Base-by-base conservation (phyloP, 106 monocot genomes). In the Acorus calamus region DNA sequence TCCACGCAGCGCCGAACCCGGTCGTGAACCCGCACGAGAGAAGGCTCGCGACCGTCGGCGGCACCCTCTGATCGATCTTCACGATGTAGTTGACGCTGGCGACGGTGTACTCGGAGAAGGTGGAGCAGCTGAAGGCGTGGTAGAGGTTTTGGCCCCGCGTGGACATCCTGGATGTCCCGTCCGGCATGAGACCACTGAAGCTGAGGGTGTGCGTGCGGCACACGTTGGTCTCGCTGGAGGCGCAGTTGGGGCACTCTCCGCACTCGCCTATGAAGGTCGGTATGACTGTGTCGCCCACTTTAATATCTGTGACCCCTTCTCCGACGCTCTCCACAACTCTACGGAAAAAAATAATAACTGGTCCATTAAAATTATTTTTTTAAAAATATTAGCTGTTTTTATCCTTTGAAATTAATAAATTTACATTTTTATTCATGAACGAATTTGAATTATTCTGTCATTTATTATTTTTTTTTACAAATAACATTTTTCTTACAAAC, bases 11-110 rank as follows among this genome's bases (percentile, higher is more conserved):
- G 4, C 74, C 74, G 43, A 67, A 74, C 5, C 65, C 65, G 7
- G 65, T 65, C 10, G 65, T 42, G 65, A 65, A 65, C 10, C 65
- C 65, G 44, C 65, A 65, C 43, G 65, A 65, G 41, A 65, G 53
- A 11, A 65, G 7, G 65, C 65, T 65, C 3, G 65, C 65, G 45
- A 53, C 53, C 10, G 14, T 14, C 28, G 44, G 41, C 52, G 11
- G 14, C 4, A 65, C 7, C 10, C 65, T 65, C 11, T 51, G 53
- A 53, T 65, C 65, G 44, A 65, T 12, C 65, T 65, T 65, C 7
- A 65, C 3, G 9, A 65, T 14, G 44, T 44, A 65, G 52, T 65
- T 53, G 7, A 43, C 65, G 54, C 54, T 65, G 42, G 54, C 65
- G 8, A 65, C 52, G 41, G 52, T 65, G 52, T 42, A 65, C 52